Base-by-base conservation (phyloP, 441 rosid genomes). In the Euphorbia celastroides region DNA sequence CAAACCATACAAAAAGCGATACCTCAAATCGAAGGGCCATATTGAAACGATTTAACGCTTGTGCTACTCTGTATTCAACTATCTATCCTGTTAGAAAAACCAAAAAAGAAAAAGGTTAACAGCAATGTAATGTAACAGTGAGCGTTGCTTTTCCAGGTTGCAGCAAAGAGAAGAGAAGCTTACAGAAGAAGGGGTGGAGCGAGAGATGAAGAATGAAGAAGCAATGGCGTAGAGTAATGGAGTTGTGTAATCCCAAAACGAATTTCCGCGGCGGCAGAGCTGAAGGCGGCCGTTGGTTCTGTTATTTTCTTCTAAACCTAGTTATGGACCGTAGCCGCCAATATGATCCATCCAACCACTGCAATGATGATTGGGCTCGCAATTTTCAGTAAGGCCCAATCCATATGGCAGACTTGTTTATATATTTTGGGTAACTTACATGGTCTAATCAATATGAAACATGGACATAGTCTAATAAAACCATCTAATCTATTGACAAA, bases 11-110 rank as follows among this genome's bases (percentile, higher is more conserved):
- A 11, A 60, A 62, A 41, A n/a, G 60, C 27, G 50, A 17, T 64
- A 77, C 83, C 78, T 81, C 85, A 50, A 79, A 81, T 67, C 78
- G 81, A 61, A 81, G 83, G 56, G 85, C 85, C 85, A 79, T 79
- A 27, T 75, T 30, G 26, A 30, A 36, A 7, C 10, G 28, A 12
- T 54, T 51, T 44, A 28, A 50, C 50, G 19, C 5, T 28, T n/a
- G 48, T 25, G 30, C 9, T 36, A 11, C n/a, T 31, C 65, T 34
- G 1, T 10, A 11, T 13, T n/a, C 66, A 57, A 19, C 52, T 23
- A 57, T n/a, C 23, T 22, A 66, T 20, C 50, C 68, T 60, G 57
- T 36, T 27, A 25, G 51, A 17, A 16, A 60, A n/a, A 42, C 55
- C 19, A 55, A 44, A 28, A 16, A 13, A 1, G 42, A n/a, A 0